Evolutionary conservation across 768 basidiomycete genomes (phyloP).

Genomic region (Infundibulicybe gibba): DNA sequence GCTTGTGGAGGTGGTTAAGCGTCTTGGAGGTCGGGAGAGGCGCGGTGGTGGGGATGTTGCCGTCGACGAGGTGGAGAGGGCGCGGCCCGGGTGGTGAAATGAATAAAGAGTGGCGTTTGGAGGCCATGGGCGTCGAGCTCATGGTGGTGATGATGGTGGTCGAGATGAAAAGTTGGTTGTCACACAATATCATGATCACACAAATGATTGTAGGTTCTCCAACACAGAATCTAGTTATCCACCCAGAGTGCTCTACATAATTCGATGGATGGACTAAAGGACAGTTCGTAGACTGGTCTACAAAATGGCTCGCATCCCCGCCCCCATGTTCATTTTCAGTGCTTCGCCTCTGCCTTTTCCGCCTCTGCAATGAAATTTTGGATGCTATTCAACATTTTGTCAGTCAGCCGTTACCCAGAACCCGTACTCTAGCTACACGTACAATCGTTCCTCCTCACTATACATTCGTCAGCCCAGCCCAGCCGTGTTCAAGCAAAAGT

Average conservation of each 20-base stretch:
- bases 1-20: conserved; percentile 9
- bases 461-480: conserved; percentile 8
- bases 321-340: conserved; percentile 22
- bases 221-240: no score
- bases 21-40: conserved; percentile 13
- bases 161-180: conserved; percentile 1
- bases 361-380: conserved; percentile 78
- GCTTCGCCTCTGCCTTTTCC: conserved; percentile 66
- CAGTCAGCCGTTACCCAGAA: conserved; percentile 27
- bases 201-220: no score
- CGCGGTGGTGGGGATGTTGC: conserved; percentile 18
- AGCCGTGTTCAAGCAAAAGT: conserved; percentile 1
- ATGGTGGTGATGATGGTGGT: background rate
- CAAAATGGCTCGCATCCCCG: no score
- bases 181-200: background rate
- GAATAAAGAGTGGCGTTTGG: conserved; percentile 27
- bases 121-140: conserved; percentile 9
- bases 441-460: conserved; percentile 88
- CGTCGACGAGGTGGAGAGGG: conserved; percentile 44
- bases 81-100: conserved; percentile 32
- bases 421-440: conserved; percentile 25
- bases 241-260: no score
- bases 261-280: background rate
- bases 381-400: conserved; percentile 65
- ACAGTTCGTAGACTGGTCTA: background rate